Base-by-base conservation (phyloP, 148 eudicot species). In the Rhododendron vialii region DNA sequence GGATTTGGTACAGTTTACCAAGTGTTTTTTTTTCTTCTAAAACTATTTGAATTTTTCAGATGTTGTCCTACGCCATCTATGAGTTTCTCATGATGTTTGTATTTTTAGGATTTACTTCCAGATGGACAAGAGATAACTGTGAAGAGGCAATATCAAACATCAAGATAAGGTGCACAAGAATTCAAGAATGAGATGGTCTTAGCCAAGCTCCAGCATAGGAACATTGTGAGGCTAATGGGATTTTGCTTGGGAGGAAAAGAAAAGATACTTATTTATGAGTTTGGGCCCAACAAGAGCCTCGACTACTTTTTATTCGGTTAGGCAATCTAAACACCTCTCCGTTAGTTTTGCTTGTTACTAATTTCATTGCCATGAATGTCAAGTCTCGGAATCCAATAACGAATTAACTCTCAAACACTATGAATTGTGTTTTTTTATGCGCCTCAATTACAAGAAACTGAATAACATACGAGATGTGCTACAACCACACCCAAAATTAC, bases 1-100 rank as follows among this genome's bases (percentile, higher is more conserved):
- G 84, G 84, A 48, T 86, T 86, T 69, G 87, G 84, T 45, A 0
- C 0, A 33, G 84, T 86, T 17, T 86, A 67, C 48, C 69, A 80
- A 80, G 87, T 43, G 47, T 36, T 36, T 36, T 41, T 6, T 6
- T 9, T 47, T 9, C 50, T 45, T 45, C 48, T 47, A 47, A 47
- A 7, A 47, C 50, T 1, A 47, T 47, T 47, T 47, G 50, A 47
- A 9, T 7, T 1, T 47, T 47, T 47, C 12, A 47, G 1, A 9
- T 7, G 2, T 47, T 47, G 50, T 9, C 50, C 12, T 47, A 47
- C 11, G n/a, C n/a, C n/a, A 47, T 47, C 50, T 47, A 47, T 0
- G 4, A 55, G 61, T 59, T 59, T 59, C 9, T 20, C 26, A 22
- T 18, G 10, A 59, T 22, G 65, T 20, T 20, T 5, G n/a, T 59